phyloP scores from a whole-genome alignment of 495 filamentous ascomycete species.

The Daldinia bambusicola region DNA sequence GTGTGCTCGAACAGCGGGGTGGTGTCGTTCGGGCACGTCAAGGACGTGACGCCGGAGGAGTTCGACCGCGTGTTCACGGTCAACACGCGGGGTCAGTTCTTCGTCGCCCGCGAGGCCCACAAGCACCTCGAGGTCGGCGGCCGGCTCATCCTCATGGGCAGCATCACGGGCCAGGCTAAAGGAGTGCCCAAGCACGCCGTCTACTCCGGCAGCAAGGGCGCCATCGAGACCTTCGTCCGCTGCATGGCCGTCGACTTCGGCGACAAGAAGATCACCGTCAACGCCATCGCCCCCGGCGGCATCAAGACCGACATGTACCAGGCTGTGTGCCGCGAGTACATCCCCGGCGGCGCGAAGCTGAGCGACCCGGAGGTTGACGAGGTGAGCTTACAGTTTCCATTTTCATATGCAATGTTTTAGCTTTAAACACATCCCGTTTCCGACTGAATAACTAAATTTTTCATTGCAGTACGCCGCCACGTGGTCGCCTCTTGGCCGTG shows the following conservation, averaged over 20 bases:
- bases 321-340: slow-evolving; percentile 69
- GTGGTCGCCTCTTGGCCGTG: slow-evolving; percentile 68
- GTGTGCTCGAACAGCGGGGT: slow-evolving; percentile 77
- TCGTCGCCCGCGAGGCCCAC: slow-evolving; percentile 81
- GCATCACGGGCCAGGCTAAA: slow-evolving; percentile 62
- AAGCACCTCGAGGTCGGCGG: slow-evolving; percentile 74
- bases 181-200: slow-evolving; percentile 78
- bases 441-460: slow-evolving; percentile 22
- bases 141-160: slow-evolving; percentile 71
- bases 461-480: slow-evolving; percentile 57
- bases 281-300: slow-evolving; percentile 78
- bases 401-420: background rate
- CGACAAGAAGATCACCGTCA: slow-evolving; percentile 77
- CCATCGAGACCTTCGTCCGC: slow-evolving; percentile 81
- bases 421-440: too few relatives aligned
- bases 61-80: slow-evolving; percentile 81
- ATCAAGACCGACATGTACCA: slow-evolving; percentile 85
- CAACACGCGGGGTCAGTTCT: slow-evolving; percentile 83
- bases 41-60: slow-evolving; percentile 77
- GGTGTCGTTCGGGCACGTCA: slow-evolving; percentile 69
- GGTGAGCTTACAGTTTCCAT: slow-evolving; percentile 24
- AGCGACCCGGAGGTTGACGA: slow-evolving; percentile 51
- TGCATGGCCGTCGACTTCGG: slow-evolving; percentile 79
- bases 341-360: slow-evolving; percentile 65
- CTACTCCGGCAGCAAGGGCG: slow-evolving; percentile 81